Evolutionary conservation across 1,284 basidiomycete species (phyloP).

Genomic region (Apiotrichum veenhuisii): DNA sequence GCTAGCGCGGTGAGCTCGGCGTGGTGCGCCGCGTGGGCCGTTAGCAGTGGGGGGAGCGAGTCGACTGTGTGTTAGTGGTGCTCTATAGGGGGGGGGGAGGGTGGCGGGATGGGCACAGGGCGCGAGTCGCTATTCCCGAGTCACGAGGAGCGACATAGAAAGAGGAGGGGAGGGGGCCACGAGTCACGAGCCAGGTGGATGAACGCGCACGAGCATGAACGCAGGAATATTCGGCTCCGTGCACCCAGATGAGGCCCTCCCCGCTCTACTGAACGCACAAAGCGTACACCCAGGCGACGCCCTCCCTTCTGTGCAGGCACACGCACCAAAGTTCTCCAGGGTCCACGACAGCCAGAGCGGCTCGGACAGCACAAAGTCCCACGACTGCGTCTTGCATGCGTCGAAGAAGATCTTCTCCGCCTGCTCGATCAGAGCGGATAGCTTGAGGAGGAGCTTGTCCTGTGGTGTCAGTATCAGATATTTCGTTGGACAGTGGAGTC

Average conservation of each 20-base stretch:
- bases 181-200: no score
- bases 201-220: no score
- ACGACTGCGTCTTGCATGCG: slow-evolving; percentile 27
- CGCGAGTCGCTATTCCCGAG: no score
- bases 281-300: no score
- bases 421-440: slow-evolving; percentile 35
- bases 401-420: slow-evolving; percentile 42
- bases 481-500: no score
- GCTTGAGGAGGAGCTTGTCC: slow-evolving; percentile 37
- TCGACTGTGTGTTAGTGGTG: slow-evolving; percentile 30
- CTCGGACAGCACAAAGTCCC: slow-evolving; percentile 33
- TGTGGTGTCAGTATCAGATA: slow-evolving; percentile 17
- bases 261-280: no score
- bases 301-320: background rate
- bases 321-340: slow-evolving; percentile 39
- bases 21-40: slow-evolving; percentile 33
- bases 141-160: no score
- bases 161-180: no score
- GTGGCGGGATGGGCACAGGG: no score
- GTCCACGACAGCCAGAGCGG: slow-evolving; percentile 47
- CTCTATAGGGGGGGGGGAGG: no score
- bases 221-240: no score
- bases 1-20: slow-evolving; percentile 23
- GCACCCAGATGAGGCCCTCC: no score
- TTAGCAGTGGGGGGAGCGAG: slow-evolving; percentile 32